These are phyloP conservation scores for Posidonia australis DNA, from an alignment of 106 monocot genomes.

Conservation along the genomic window DNA sequence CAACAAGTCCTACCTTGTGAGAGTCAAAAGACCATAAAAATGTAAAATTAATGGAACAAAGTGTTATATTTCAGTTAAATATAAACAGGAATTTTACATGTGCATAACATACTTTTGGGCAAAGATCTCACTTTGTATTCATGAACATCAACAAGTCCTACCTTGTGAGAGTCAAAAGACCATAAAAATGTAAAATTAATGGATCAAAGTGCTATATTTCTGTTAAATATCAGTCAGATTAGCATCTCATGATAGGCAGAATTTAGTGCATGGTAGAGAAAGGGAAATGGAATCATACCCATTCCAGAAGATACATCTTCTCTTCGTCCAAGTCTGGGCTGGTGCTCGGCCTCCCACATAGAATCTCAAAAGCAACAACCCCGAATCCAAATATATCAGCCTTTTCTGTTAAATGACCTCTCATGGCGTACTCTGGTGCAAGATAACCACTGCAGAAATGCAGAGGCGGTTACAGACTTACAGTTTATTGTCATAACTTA, in stretches of 20 bases:
- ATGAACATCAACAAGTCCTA: no score
- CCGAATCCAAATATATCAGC: conserved; percentile 74
- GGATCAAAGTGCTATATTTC: not conserved
- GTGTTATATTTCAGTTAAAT: no score
- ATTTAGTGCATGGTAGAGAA: not conserved
- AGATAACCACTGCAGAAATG: conserved; percentile 57
- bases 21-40: no score
- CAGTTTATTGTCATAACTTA: not conserved
- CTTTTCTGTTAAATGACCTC: conserved; percentile 84
- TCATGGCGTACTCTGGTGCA: conserved; percentile 89
- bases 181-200: no score
- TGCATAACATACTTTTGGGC: no score
- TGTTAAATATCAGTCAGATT: not conserved
- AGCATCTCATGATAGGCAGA: not conserved
- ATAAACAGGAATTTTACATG: no score
- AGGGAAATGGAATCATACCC: no score
- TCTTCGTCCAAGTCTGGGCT: conserved; percentile 32
- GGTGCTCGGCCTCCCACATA: conserved; percentile 58
- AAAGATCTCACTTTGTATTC: no score
- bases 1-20: no score
- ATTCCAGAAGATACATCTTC: conserved; percentile 73
- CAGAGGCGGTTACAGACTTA: not conserved
- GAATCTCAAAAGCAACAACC: conserved; percentile 47
- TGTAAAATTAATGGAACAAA: no score
- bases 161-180: no score